Evolutionary conservation across 371 early-diverging fungal species (phyloP).

Genomic region (Apophysomyces ossiformis): DNA sequence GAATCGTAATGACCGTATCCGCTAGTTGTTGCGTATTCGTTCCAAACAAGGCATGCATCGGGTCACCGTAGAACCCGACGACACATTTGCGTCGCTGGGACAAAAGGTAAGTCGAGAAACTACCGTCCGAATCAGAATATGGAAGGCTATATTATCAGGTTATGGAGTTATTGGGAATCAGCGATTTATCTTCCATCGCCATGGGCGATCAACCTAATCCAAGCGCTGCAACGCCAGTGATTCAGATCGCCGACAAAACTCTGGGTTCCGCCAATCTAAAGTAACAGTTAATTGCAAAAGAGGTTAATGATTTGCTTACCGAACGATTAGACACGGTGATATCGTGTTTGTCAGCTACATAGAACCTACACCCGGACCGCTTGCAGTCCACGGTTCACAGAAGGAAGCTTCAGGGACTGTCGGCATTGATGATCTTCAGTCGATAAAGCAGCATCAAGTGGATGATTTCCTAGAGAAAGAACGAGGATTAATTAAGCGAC

Average conservation of each 20-base stretch:
- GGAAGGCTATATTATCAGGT: conserved; percentile 29
- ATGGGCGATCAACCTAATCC: conserved; percentile 57
- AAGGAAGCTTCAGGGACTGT: conserved; percentile 23
- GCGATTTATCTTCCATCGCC: conserved; percentile 50
- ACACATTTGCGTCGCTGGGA: conserved; percentile 57
- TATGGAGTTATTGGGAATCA: conserved; percentile 42
- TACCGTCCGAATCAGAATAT: conserved; percentile 17
- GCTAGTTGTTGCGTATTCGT: conserved; percentile 79
- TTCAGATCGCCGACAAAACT: conserved; percentile 46
- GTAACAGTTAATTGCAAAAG: conserved; percentile 30
- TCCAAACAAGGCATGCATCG: conserved; percentile 85
- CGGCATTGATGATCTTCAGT: conserved; percentile 18
- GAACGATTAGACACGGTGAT: conserved; percentile 76
- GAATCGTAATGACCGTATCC: neutral
- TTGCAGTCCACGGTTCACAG: conserved; percentile 15
- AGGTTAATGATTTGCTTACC: neutral
- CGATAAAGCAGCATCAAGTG: conserved; percentile 73
- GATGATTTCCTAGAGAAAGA: conserved; percentile 84
- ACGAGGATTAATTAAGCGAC: conserved; percentile 84
- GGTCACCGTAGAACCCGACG: conserved; percentile 67
- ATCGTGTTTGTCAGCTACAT: conserved; percentile 70
- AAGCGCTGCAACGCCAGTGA: conserved; percentile 43
- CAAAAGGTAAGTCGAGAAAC: conserved; percentile 53
- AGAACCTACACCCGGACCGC: conserved; percentile 35
- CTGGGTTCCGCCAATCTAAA: conserved; percentile 48